phyloP scores from a whole-genome alignment of 2,329 filamentous ascomycete genomes.

The Endoconidiophora laricicola region DNA sequence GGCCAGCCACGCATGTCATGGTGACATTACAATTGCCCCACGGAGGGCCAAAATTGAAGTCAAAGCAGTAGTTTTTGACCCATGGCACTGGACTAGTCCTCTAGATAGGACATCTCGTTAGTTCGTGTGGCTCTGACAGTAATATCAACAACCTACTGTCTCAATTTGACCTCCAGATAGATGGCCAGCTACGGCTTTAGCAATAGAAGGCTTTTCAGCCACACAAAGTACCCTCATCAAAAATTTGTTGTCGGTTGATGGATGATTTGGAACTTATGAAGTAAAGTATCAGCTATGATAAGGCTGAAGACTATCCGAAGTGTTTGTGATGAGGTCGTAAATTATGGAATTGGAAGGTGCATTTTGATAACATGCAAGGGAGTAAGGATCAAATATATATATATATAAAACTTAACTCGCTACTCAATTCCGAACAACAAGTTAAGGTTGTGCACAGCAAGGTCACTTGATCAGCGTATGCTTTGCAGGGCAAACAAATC shows the following conservation, averaged over 20 bases:
- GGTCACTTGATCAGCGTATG: too few species aligned
- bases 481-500: too few species aligned
- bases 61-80: constrained; percentile 89
- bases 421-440: background rate
- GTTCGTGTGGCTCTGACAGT: constrained; percentile 4
- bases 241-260: too few species aligned
- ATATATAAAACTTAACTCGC: background rate
- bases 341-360: background rate
- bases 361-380: background rate
- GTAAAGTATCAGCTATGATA: too few species aligned
- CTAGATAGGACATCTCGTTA: constrained; percentile 27
- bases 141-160: constrained; percentile 37
- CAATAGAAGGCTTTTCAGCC: constrained; percentile 70
- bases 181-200: constrained; percentile 83
- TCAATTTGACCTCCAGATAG: constrained; percentile 59
- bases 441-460: too few species aligned
- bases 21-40: constrained; percentile 75
- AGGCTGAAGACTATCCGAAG: too few species aligned
- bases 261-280: too few species aligned
- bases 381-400: too few species aligned
- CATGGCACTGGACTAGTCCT: constrained; percentile 53
- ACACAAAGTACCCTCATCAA: constrained; percentile 39
- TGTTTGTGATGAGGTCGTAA: background rate
- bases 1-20: constrained; percentile 87
- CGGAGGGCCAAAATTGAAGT: constrained; percentile 64